Conservation (phyloP, 345 rosid species). For the Raphanus raphanistrum region DNA sequence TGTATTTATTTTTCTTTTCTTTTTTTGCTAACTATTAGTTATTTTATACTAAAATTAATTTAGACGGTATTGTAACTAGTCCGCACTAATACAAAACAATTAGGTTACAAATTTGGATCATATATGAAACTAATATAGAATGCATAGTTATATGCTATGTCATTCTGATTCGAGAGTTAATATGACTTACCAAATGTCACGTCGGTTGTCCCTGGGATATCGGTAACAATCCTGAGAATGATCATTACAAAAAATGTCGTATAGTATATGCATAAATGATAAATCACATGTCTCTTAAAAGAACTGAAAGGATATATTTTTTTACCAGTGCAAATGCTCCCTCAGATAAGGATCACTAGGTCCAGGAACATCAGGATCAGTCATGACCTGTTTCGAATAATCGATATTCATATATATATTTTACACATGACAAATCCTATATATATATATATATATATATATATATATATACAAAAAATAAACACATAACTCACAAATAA, state of each 20-base stretch:
- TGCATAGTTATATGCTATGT: not conserved
- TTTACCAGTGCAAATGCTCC: conserved; percentile 95
- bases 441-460: not conserved
- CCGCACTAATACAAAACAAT: not conserved
- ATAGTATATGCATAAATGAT: not conserved
- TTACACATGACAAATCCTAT: not conserved
- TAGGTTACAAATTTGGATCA: not conserved
- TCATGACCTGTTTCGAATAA: conserved; percentile 64
- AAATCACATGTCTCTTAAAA: not conserved
- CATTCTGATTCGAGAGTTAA: not conserved
- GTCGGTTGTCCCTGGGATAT: conserved; percentile 97
- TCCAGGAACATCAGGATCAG: conserved; percentile 98
- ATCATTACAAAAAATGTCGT: conserved; percentile 34
- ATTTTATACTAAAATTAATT: not conserved
- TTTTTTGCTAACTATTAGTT: not conserved
- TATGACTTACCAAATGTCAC: conserved; percentile 72
- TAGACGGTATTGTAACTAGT: not conserved
- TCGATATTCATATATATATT: conserved; percentile 8
- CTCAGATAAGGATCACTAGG: conserved; percentile 95
- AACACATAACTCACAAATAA: not conserved
- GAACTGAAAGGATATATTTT: not conserved
- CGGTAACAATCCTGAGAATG: conserved; percentile 74
- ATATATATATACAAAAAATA: not conserved
- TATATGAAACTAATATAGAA: not conserved
- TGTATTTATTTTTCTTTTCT: not conserved